Evolutionary conservation across 441 rosid genomes (phyloP).

Genomic region (Gossypium aridum): DNA sequence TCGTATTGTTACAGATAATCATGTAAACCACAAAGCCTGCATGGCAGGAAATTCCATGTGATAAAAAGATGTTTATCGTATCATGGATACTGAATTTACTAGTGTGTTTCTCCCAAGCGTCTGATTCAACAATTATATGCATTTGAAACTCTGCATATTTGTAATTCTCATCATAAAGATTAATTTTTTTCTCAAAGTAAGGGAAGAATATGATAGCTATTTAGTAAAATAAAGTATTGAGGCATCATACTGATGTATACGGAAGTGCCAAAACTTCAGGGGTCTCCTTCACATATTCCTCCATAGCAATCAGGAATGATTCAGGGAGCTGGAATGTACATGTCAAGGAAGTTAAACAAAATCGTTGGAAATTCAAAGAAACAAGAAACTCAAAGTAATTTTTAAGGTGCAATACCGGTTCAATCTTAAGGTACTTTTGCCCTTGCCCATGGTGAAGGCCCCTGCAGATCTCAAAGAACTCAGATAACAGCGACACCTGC

Average conservation of each 20-base stretch:
- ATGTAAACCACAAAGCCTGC: neutral
- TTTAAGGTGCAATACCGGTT: conserved; percentile 23
- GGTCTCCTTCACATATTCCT: conserved; percentile 32
- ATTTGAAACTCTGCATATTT: neutral
- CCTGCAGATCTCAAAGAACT: conserved; percentile 41
- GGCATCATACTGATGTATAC: conserved; percentile 18
- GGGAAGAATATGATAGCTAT: neutral
- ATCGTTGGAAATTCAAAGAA: conserved; percentile 1
- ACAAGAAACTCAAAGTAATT: neutral
- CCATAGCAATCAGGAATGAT: conserved; percentile 43
- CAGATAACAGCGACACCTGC: conserved; percentile 38
- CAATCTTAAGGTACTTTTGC: conserved; percentile 29
- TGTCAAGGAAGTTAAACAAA: neutral
- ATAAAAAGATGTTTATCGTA: neutral
- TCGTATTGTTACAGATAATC: neutral
- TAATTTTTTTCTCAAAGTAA: too few relatives aligned
- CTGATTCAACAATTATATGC: neutral
- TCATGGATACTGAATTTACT: neutral
- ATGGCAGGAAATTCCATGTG: neutral
- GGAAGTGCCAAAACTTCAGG: conserved; percentile 18
- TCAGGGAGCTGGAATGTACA: conserved; percentile 35
- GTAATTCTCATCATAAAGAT: neutral
- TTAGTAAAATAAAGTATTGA: neutral
- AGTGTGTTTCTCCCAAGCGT: neutral
- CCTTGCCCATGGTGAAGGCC: conserved; percentile 27